Evolutionary conservation across 176 grass and related monocot genomes (phyloP), one percentile per base, ranked within the genome.

Genomic region (Oryza punctata): DNA sequence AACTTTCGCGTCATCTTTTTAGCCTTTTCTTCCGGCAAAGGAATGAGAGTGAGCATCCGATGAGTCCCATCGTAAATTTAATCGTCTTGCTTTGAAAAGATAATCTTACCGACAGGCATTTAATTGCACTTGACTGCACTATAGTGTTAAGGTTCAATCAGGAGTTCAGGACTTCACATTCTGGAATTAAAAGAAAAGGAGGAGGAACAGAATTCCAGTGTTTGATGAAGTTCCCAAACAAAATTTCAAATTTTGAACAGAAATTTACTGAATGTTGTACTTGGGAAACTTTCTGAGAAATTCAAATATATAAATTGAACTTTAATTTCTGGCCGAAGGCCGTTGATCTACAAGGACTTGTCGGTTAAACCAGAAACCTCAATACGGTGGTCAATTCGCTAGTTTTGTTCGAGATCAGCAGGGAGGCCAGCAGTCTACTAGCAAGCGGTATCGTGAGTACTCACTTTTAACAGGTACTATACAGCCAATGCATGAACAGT

Each of bases 51-150:
- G 85, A 44, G 79, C 64, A 24, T 75, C 33, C 33, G 16, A 28
- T 10, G 45, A 40, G 40, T 80, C 77, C 59, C 78, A 72, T 54
- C 77, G 59, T 61, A 59, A 73, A 72, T 30, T 45, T 27, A 25
- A 38, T 21, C 67, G 3, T 14, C 11, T 12, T 46, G 15, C 12
- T 40, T 73, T 37, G 40, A 16, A 86, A 75, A 67, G 77, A 16
- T 30, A 28, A 57, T 30, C 76, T 43, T 75, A 33, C 77, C 77
- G 85, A 67, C 70, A 73, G n/a, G n/a, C 28, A 19, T 38, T 37
- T 10, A 37, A 28, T 13, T 19, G 27, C 14, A 27, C 27, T n/a
- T n/a, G 18, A 5, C 69, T 26, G 21, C 69, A 16, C 12, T 29
- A 54, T 54, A 16, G 16, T 54, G 16, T 54, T 54, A 18, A n/a